These are phyloP conservation scores for Phytophthora europaea DNA, from an alignment of 352 stramenopile species.

Conservation along the genomic window DNA sequence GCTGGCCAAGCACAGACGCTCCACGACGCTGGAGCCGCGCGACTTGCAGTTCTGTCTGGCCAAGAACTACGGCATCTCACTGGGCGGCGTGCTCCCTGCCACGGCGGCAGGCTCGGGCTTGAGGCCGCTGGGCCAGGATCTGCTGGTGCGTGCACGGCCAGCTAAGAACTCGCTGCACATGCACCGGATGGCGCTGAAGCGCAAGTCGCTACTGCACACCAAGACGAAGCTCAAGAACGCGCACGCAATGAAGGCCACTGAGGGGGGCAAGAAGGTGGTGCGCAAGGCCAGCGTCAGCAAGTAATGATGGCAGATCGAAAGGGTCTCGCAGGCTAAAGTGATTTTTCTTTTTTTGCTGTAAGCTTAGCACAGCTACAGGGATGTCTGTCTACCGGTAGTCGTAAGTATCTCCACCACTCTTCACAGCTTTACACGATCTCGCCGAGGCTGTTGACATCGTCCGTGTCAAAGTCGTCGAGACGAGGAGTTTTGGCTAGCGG, in stretches of 20 bases:
- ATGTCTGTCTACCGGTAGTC: background rate
- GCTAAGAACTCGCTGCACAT: conserved; percentile 86
- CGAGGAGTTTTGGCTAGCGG: conserved; percentile 58
- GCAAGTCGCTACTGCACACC: conserved; percentile 68
- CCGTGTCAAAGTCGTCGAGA: conserved; percentile 64
- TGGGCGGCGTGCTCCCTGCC: conserved; percentile 64
- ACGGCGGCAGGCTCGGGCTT: conserved; percentile 29
- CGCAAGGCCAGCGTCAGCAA: conserved; percentile 68
- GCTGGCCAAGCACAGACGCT: conserved; percentile 83
- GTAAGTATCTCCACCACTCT: background rate
- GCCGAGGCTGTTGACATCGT: conserved; percentile 65
- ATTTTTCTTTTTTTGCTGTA: conserved; percentile 9
- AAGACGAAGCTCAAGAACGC: conserved; percentile 63
- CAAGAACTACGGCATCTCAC: conserved; percentile 90
- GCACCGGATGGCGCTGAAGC: conserved; percentile 84
- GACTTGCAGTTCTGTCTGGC: conserved; percentile 86
- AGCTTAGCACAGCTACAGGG: background rate
- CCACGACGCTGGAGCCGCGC: conserved; percentile 72
- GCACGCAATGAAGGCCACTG: conserved; percentile 45
- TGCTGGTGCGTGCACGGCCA: conserved; percentile 64
- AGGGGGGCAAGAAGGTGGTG: conserved; percentile 55
- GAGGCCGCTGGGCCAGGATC: conserved; percentile 65
- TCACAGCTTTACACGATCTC: conserved; percentile 60
- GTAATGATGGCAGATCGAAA: conserved; percentile 10
- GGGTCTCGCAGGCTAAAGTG: conserved; percentile 4